Conservation (phyloP, 306 rosid genomes). For the Quercus alba region DNA sequence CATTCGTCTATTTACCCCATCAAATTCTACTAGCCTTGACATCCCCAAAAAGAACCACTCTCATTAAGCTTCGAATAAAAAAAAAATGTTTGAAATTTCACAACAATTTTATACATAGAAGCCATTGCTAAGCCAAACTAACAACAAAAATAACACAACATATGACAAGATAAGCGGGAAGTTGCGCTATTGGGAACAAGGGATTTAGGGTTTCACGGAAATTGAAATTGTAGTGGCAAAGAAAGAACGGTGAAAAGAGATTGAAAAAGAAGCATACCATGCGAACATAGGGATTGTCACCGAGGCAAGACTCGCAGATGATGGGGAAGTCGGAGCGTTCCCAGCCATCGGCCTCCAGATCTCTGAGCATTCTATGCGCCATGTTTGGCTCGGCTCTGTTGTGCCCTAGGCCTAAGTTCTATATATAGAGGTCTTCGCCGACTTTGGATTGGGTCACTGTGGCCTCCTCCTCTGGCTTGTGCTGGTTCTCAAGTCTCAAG, state of each 20-base stretch:
- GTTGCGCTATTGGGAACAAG: too few species aligned
- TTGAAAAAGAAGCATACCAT: constrained; percentile 32
- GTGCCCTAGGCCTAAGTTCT: background rate
- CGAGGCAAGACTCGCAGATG: constrained; percentile 59
- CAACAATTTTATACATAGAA: background rate
- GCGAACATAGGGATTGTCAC: constrained; percentile 54
- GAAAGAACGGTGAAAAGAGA: background rate
- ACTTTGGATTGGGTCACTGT: background rate
- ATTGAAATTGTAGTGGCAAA: background rate
- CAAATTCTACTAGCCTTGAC: background rate
- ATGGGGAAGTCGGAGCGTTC: constrained; percentile 62
- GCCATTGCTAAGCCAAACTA: too few species aligned
- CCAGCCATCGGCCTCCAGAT: constrained; percentile 65
- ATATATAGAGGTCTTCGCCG: background rate
- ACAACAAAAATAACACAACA: too few species aligned
- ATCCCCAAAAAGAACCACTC: background rate
- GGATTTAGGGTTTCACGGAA: background rate
- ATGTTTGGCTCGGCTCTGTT: constrained; percentile 3
- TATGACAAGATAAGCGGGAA: too few species aligned
- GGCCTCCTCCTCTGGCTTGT: too few species aligned
- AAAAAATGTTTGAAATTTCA: background rate
- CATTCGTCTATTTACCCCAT: background rate
- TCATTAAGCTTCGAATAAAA: background rate
- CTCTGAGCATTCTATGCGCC: constrained; percentile 57
- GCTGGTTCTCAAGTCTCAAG: too few species aligned